Percentiles rank a stretch among this genome's conserved stretches.
These are phyloP conservation scores for Gremmenia infestans DNA, from an alignment of 2,329 filamentous ascomycete species.

Conservation along the genomic window DNA sequence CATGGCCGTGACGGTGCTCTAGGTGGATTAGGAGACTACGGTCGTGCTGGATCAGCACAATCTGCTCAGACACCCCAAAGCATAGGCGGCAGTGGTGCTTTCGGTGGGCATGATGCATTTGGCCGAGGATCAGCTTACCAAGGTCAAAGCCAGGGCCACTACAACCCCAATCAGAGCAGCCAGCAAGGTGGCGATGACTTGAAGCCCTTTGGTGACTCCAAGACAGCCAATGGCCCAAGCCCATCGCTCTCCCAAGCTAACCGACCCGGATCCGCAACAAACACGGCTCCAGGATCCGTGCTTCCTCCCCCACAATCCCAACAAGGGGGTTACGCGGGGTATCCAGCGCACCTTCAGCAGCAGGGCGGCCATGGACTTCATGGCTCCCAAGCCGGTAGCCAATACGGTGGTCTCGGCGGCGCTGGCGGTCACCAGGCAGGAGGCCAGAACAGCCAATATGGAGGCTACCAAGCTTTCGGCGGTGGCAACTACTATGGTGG, in stretches of 20 bases:
- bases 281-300: slow-evolving; percentile 28
- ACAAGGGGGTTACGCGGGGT: slow-evolving; percentile 32
- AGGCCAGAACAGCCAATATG: slow-evolving; percentile 38
- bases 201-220: slow-evolving; percentile 34
- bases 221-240: slow-evolving; percentile 32
- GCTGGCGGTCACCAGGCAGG: slow-evolving; percentile 42
- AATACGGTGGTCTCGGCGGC: slow-evolving; percentile 40
- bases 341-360: slow-evolving; percentile 32
- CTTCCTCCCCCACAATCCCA: slow-evolving; percentile 32
- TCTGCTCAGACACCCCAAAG: slow-evolving; percentile 30
- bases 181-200: slow-evolving; percentile 32
- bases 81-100: slow-evolving; percentile 29
- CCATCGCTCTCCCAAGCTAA: slow-evolving; percentile 32
- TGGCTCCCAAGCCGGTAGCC: slow-evolving; percentile 31
- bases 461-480: slow-evolving; percentile 41
- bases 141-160: slow-evolving; percentile 31
- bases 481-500: slow-evolving; percentile 36
- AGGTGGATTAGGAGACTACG: slow-evolving; percentile 31
- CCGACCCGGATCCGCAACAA: slow-evolving; percentile 34
- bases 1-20: slow-evolving; percentile 33
- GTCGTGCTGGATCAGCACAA: slow-evolving; percentile 31
- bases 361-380: slow-evolving; percentile 28
- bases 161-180: slow-evolving; percentile 27
- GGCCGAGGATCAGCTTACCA: slow-evolving; percentile 31
- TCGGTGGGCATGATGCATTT: slow-evolving; percentile 32